phyloP scores from a whole-genome alignment of 2,329 filamentous ascomycete species.

The Nemania abortiva region DNA sequence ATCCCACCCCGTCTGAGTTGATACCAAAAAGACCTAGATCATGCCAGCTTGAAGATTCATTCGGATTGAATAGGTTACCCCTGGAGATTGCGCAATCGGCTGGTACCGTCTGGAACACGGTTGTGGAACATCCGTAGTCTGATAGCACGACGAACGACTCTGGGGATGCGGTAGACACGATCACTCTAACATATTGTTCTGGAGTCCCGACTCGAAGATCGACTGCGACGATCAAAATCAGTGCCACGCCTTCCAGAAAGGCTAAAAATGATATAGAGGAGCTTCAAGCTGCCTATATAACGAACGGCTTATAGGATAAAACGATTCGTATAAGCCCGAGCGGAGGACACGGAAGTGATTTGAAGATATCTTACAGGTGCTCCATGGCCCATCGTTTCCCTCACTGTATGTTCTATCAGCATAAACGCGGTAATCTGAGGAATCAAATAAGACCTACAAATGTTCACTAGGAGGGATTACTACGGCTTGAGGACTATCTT shows the following conservation, averaged over 20 bases:
- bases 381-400: constrained; percentile 58
- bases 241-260: not conserved
- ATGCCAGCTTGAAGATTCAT: constrained; percentile 54
- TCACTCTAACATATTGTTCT: constrained; percentile 53
- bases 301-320: not conserved
- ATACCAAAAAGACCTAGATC: constrained; percentile 52
- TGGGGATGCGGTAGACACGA: constrained; percentile 56
- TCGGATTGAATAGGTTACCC: constrained; percentile 53
- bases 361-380: constrained; percentile 45
- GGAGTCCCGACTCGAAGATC: constrained; percentile 54
- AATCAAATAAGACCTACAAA: constrained; percentile 48
- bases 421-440: not conserved
- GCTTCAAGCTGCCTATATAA: too few species aligned
- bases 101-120: constrained; percentile 51
- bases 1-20: constrained; percentile 53
- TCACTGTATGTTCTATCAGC: constrained; percentile 48
- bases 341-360: not conserved
- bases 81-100: constrained; percentile 53
- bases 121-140: constrained; percentile 50
- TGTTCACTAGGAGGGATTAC: constrained; percentile 54
- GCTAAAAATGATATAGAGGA: not conserved
- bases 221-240: constrained; percentile 38
- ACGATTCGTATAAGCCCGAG: not conserved
- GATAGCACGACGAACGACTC: constrained; percentile 52
- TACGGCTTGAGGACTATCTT: constrained; percentile 36